Percentiles rank a stretch among this genome's conserved stretches.
These are phyloP conservation scores for Primulina huaijiensis DNA, from an alignment of 257 asterid species.

Conservation along the genomic window DNA sequence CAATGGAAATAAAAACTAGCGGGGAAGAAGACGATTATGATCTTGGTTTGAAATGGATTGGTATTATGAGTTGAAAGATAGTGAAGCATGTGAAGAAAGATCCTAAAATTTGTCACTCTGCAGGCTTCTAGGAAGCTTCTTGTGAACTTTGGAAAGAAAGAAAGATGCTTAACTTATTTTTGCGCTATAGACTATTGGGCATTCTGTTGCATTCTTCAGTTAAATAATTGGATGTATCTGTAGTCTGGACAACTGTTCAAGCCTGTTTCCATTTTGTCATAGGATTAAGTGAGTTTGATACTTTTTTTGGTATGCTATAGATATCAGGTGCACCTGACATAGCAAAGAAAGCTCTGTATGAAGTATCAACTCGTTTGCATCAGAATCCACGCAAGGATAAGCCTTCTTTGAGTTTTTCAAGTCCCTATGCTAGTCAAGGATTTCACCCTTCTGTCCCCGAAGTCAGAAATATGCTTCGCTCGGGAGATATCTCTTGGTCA, in stretches of 20 bases:
- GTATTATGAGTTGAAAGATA: not conserved
- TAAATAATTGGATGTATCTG: conserved; percentile 5
- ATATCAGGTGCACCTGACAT: conserved; percentile 66
- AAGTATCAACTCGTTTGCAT: conserved; percentile 72
- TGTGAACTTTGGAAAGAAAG: not conserved
- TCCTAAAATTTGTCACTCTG: not conserved
- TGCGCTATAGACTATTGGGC: not conserved
- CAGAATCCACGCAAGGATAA: conserved; percentile 70
- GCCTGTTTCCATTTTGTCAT: not conserved
- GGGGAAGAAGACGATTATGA: not conserved
- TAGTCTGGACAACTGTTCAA: conserved; percentile 10
- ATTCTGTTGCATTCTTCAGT: not conserved
- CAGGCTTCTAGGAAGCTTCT: not conserved
- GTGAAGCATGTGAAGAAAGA: not conserved
- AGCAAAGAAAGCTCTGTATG: conserved; percentile 59
- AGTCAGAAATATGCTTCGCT: conserved; percentile 43
- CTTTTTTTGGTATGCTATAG: conserved; percentile 38
- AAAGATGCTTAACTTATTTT: not conserved
- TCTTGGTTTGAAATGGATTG: not conserved
- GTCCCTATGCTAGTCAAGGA: conserved; percentile 39
- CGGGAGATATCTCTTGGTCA: conserved; percentile 46
- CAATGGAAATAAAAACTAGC: not conserved
- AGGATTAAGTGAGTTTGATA: conserved; percentile 18
- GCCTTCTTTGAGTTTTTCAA: conserved; percentile 46
- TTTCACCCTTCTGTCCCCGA: conserved; percentile 51